Base-by-base conservation (phyloP, 495 filamentous ascomycete genomes). In the Penicillium bialowiezense region DNA sequence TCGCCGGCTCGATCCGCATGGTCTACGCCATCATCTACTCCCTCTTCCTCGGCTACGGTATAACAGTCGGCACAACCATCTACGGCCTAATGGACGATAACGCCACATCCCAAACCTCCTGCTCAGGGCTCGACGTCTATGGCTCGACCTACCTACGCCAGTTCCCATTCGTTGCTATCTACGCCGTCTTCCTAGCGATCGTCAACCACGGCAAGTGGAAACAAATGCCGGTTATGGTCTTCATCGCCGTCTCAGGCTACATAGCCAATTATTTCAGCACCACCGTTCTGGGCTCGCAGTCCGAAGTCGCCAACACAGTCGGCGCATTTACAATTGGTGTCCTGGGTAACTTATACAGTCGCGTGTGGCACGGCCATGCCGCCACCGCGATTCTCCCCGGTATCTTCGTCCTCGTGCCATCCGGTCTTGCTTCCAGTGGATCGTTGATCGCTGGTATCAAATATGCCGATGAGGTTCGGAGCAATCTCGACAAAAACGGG, bases 11-110 rank as follows among this genome's bases (percentile, higher is more conserved):
- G 8, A 89, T 96, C 28, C 88, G 92, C 35, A 92, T 97, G 87
- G 89, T 97, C 1, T 96, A 96, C 60, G 88, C 90, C 7, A 86
- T 97, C 52, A 92, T 97, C 50, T 97, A 96, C 66, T 92, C 91
- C 0, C 76, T 97, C 1, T 96, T 96, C 69, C 83, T 97, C 5
- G 92, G 90, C 20, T 97, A 91, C 56, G 92, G 91, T 19, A 95
- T 97, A 57, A 96, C 92, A 0, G 89, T 97, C 31, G 92, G 92
- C 26, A 90, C 90, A 0, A 88, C 88, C 2, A 75, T 97, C 15
- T 96, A 95, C 64, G 92, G 92, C 6, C 75, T 91, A 20, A 80
- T 96, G 55, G 89, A 95, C 67, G 38, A 62, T 7, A 74, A 86
- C 17, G 91, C 91, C 9, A 85, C 86, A 1, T 89, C 86, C 14